Conservation (phyloP, 257 asterid species). For the Solanum dulcamara region DNA sequence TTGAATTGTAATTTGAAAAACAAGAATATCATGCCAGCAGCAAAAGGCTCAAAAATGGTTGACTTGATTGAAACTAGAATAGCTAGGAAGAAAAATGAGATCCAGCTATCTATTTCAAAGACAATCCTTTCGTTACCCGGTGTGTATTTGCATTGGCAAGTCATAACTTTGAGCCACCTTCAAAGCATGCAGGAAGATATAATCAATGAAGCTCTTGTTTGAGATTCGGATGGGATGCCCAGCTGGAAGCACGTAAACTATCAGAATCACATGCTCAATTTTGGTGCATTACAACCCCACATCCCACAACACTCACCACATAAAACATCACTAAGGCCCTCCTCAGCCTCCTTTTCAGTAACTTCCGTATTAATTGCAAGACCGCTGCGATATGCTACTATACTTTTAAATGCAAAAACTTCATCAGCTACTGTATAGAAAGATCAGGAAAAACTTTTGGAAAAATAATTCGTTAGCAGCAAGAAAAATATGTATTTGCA, state of each 20-base stretch:
- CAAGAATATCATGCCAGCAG: background rate
- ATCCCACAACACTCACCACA: constrained; percentile 30
- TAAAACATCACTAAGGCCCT: constrained; percentile 50
- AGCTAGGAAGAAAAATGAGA: background rate
- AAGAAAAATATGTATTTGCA: background rate
- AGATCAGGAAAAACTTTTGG: constrained; percentile 41
- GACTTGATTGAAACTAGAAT: background rate
- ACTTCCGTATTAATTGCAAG: constrained; percentile 66
- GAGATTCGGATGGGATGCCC: constrained; percentile 63
- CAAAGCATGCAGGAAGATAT: constrained; percentile 59
- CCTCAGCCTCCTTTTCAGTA: constrained; percentile 54
- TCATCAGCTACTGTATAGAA: constrained; percentile 41
- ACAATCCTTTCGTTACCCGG: constrained; percentile 48
- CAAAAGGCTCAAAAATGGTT: background rate
- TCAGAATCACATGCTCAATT: constrained; percentile 9
- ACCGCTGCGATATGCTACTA: constrained; percentile 92
- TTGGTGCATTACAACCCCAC: background rate
- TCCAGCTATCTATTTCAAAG: background rate
- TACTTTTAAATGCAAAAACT: constrained; percentile 65
- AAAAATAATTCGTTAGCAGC: background rate
- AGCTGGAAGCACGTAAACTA: constrained; percentile 31
- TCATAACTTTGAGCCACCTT: constrained; percentile 66
- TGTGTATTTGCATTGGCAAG: constrained; percentile 92
- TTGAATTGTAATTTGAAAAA: background rate
- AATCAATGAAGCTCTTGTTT: constrained; percentile 65